Percentiles rank a stretch among this genome's conserved stretches.
Conservation (phyloP, 2,329 filamentous ascomycete species). For the Lachnellula subtilissima region DNA sequence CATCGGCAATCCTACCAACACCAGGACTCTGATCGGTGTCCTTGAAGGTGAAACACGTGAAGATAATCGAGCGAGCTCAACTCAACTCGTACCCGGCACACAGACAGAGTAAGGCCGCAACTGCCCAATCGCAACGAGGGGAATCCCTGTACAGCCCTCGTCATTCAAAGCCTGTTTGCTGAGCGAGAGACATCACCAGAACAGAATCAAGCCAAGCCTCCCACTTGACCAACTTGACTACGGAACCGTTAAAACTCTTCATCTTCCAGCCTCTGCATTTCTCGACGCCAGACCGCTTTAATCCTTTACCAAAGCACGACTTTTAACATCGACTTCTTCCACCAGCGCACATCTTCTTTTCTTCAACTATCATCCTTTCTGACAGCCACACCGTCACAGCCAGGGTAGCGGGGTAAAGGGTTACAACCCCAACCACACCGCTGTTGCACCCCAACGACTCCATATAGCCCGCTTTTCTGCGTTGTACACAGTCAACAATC, state of each 20-base stretch:
- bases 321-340: neutral
- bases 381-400: neutral
- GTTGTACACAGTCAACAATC: neutral
- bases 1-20: too few species aligned
- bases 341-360: neutral
- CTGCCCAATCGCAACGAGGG: constrained; percentile 10
- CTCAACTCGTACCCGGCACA: too few species aligned
- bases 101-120: neutral
- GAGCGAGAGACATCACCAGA: constrained; percentile 2
- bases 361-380: neutral
- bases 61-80: neutral
- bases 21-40: too few species aligned
- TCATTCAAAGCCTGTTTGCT: constrained; percentile 14
- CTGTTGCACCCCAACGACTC: neutral
- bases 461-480: constrained; percentile 1
- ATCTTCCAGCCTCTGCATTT: constrained; percentile 13
- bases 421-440: neutral
- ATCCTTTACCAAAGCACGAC: neutral
- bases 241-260: constrained; percentile 16
- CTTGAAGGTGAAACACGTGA: neutral
- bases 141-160: constrained; percentile 4
- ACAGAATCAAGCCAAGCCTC: neutral
- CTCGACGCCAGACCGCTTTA: too few species aligned
- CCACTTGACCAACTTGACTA: neutral
- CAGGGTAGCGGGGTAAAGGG: constrained; percentile 3